These are phyloP conservation scores for Coemansia sp. DNA, from an alignment of 192 early-diverging fungal species.

Conservation along the genomic window DNA sequence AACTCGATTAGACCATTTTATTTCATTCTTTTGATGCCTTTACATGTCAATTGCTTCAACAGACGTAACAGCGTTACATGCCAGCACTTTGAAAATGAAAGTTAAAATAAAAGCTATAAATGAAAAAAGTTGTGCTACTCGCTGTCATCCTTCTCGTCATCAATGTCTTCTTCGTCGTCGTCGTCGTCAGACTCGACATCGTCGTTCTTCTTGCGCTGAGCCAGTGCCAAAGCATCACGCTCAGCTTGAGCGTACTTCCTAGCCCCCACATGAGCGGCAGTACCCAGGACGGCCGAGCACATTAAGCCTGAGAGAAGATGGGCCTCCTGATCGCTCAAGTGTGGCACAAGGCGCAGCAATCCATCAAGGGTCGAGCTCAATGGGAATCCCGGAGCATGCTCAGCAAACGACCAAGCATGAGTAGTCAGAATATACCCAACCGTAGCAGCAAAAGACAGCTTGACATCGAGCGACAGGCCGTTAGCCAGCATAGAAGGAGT, in stretches of 20 bases:
- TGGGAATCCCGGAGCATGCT: conserved; percentile 44
- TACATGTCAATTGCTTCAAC: background rate
- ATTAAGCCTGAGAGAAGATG: conserved; percentile 44
- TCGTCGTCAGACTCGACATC: conserved; percentile 10
- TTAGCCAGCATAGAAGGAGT: conserved; percentile 43
- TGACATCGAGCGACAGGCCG: conserved; percentile 44
- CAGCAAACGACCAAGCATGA: conserved; percentile 55
- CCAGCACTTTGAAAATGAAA: background rate
- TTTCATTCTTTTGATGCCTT: background rate
- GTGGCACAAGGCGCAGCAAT: conserved; percentile 40
- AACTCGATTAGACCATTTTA: background rate
- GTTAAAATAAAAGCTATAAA: background rate
- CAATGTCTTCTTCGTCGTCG: conserved; percentile 6
- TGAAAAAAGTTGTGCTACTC: background rate
- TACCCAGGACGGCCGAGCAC: conserved; percentile 52
- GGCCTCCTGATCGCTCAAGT: conserved; percentile 47
- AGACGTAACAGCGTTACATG: background rate
- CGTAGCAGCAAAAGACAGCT: conserved; percentile 49
- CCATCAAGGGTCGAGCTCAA: conserved; percentile 38
- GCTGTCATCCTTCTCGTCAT: background rate
- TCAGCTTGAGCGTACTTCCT: conserved; percentile 31
- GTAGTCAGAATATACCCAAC: conserved; percentile 55
- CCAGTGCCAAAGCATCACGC: conserved; percentile 14
- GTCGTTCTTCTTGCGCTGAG: conserved; percentile 46
- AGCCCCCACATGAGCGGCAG: conserved; percentile 33